These are phyloP conservation scores for Cucurbitaria berberidis DNA, from an alignment of 2,329 filamentous ascomycete genomes.

Conservation along the genomic window DNA sequence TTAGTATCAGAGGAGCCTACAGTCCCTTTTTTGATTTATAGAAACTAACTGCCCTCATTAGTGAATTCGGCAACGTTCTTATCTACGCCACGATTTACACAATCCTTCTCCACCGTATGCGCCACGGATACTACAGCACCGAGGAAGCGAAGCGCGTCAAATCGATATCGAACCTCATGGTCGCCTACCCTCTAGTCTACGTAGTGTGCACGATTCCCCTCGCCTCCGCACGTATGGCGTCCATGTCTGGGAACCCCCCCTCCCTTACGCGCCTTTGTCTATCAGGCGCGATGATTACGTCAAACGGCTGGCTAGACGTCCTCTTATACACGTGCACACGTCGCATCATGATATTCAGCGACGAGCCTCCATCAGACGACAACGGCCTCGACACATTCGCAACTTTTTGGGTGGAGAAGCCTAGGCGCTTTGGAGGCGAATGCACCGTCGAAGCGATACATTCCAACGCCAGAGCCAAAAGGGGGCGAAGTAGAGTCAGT, in stretches of 20 bases:
- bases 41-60: conserved; percentile 10
- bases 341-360: conserved; percentile 60
- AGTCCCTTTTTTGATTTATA: background rate
- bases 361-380: conserved; percentile 50
- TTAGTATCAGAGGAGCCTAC: background rate
- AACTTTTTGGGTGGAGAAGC: conserved; percentile 39
- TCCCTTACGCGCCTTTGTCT: conserved; percentile 57
- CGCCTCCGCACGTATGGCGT: conserved; percentile 67
- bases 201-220: conserved; percentile 72
- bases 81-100: conserved; percentile 56
- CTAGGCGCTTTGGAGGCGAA: conserved; percentile 53
- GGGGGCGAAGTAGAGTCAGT: conserved; percentile 24
- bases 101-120: conserved; percentile 49
- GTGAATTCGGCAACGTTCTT: conserved; percentile 58
- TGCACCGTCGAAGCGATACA: conserved; percentile 50
- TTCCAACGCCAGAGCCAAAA: conserved; percentile 3
- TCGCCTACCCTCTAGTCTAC: conserved; percentile 73
- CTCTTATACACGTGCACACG: conserved; percentile 65
- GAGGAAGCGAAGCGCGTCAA: conserved; percentile 45
- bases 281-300: conserved; percentile 63
- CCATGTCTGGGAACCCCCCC: conserved; percentile 61
- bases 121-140: conserved; percentile 43
- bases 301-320: conserved; percentile 65
- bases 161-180: conserved; percentile 62
- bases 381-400: conserved; percentile 48